Evolutionary conservation across 805 yeast species (phyloP), one percentile per base, ranked within the genome.

Genomic region (Danielozyma ontarioensis): DNA sequence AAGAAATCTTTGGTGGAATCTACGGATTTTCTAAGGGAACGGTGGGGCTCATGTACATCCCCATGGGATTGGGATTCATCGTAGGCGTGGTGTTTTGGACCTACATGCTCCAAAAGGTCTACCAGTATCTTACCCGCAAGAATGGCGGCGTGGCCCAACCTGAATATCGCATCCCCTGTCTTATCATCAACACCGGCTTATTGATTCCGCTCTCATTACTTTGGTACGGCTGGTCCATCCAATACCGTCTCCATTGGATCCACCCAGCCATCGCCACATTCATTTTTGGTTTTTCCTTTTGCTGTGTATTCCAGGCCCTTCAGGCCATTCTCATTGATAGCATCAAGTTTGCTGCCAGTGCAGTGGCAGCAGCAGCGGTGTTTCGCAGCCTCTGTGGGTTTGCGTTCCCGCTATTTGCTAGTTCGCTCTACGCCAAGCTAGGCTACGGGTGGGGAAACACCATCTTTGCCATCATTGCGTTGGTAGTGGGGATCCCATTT

Each of bases 381-480:
- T 72, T 78, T 46, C 64, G 93, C 46, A 77, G 86, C 4, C 52
- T 72, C 27, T 70, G 82, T 47, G 90, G 89, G 1, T 82, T 79
- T 34, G 64, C 73, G 8, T 80, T 83, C 60, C 93, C 88, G 5
- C 57, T 80, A 27, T 78, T 79, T 53, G 83, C 82, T 2, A 54
- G 64, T 6, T 58, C 68, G 6, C 73, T 81, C 80, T 82, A 77
- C 51, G 55, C 54, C 29, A 53, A 37, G 7, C 53, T 82, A 28
- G 80, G 80, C 14, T 78, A 78, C 44, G 85, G 84, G 4, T 80
- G 86, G 87, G 84, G 84, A 16, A 74, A 75, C 48, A 72, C 83
- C 0, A 50, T 81, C 45, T 75, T 78, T 52, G 87, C 72, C 0
- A 61, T 78, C 26, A 53, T 80, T 31, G 80, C 73, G 6, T 39